These are phyloP conservation scores for Groenewaldozyma salmanticensis DNA, from an alignment of 805 yeast species.

Conservation along the genomic window DNA sequence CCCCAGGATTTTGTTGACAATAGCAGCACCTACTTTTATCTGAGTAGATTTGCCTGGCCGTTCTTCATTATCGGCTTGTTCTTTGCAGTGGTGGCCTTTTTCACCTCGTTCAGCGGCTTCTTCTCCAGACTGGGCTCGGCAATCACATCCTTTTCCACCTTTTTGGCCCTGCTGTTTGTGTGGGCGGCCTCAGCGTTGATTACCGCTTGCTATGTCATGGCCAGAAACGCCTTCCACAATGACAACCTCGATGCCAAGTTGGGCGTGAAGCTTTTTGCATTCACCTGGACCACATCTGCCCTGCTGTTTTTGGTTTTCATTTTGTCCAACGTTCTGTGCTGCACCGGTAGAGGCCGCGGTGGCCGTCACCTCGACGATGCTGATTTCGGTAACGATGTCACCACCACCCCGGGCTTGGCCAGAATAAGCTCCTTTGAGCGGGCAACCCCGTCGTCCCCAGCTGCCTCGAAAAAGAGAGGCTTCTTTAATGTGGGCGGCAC, in stretches of 20 bases:
- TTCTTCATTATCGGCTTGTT: conserved; percentile 49
- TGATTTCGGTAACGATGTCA: not conserved
- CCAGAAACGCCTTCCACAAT: conserved; percentile 53
- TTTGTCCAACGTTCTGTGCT: conserved; percentile 23
- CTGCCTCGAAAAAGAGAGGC: conserved; percentile 5
- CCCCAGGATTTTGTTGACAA: conserved; percentile 44
- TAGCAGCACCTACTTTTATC: conserved; percentile 48
- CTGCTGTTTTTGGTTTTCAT: conserved; percentile 16
- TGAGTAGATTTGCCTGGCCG: conserved; percentile 60
- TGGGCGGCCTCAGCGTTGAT: conserved; percentile 55
- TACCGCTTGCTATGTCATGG: conserved; percentile 73
- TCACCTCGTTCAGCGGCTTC: conserved; percentile 21
- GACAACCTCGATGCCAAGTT: conserved; percentile 27
- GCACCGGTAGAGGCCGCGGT: conserved; percentile 16
- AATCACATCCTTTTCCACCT: conserved; percentile 18
- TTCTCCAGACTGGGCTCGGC: conserved; percentile 20
- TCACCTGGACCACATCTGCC: conserved; percentile 50
- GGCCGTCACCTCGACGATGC: conserved; percentile 4
- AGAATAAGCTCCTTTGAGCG: conserved; percentile 4
- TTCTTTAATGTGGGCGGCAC: conserved; percentile 7
- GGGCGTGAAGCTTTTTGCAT: conserved; percentile 37
- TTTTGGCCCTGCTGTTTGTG: conserved; percentile 20
- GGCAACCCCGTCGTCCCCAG: not conserved
- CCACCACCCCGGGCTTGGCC: not conserved
- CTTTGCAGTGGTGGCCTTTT: conserved; percentile 43